Evolutionary conservation across 352 stramenopile genomes (phyloP), one percentile per base, ranked within the genome.

Genomic region (Phytophthora foliorum): DNA sequence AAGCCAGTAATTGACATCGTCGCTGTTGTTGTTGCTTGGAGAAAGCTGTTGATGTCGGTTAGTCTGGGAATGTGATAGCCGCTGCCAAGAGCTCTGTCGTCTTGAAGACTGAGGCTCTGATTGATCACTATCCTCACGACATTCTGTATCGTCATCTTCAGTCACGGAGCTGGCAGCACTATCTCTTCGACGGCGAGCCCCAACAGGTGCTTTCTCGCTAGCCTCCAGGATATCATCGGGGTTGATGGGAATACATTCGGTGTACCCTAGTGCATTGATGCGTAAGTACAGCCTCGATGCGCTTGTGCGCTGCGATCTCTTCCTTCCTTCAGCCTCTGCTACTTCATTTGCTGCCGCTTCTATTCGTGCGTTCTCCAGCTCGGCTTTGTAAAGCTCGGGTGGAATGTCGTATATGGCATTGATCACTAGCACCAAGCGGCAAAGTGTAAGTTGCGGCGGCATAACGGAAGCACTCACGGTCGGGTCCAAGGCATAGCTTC

Each of bases 401-500:
- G 84, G 84, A 29, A 95, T 93, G 50, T 95, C 88, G 57, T 95
- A 94, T 22, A 95, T 89, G 8, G 81, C 88, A 10, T 89, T 93
- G 53, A 94, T 82, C 14, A 94, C 86, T 10, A 95, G 56, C 44
- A 93, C 78, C 13, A 95, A 68, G 3, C 86, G 77, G 50, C 88
- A 95, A 32, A 94, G 67, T n/a, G 88, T 95, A 17, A 95, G 61
- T 42, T 94, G 84, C 1, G 80, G 45, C 3, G 88, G 86, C 14
- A 93, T 54, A 16, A 89, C 66, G 0, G 78, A 76, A 10, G 73
- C 60, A 16, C 54, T 75, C 21, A 82, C 64, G 17, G 62, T 76
- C 3, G 83, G 85, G 36, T 93, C 83, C 7, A 91, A 57, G 0
- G 73, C 59, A 29, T 80, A 76, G 6, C 62, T 79, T 39, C 42